Evolutionary conservation across 2,329 filamentous ascomycete genomes (phyloP).

Genomic region (Zymoseptoria passerinii): DNA sequence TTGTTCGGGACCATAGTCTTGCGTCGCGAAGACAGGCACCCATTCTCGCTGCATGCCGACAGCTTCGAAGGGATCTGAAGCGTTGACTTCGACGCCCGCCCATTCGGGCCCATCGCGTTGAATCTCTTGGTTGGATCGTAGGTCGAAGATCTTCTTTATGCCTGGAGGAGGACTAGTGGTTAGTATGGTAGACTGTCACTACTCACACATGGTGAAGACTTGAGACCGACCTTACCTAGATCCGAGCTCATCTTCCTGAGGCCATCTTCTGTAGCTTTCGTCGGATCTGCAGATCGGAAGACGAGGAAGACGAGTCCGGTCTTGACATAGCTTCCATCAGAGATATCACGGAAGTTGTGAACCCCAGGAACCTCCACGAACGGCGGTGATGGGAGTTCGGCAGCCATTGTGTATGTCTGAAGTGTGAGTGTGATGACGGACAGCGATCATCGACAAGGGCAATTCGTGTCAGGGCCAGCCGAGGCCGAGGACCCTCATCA

Average conservation of each 20-base stretch:
- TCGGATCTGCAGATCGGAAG: slow-evolving; percentile 63
- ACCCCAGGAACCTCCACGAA: slow-evolving; percentile 47
- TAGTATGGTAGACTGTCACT: slow-evolving; percentile 16
- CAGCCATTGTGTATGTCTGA: slow-evolving; percentile 3
- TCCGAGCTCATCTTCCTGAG: slow-evolving; percentile 40
- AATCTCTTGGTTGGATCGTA: slow-evolving; percentile 56
- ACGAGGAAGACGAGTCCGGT: slow-evolving; percentile 52
- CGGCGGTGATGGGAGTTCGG: slow-evolving; percentile 22
- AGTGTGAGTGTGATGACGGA: neutral
- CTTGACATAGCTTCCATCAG: slow-evolving; percentile 48
- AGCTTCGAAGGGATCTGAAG: slow-evolving; percentile 24
- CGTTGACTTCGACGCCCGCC: slow-evolving; percentile 18
- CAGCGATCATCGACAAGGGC: neutral
- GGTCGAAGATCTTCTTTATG: slow-evolving; percentile 60
- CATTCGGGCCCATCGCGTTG: slow-evolving; percentile 33
- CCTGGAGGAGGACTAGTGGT: slow-evolving; percentile 35
- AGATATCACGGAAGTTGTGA: slow-evolving; percentile 61
- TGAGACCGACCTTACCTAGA: slow-evolving; percentile 22
- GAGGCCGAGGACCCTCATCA: neutral
- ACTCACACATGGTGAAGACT: neutral
- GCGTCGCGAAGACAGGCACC: slow-evolving; percentile 55
- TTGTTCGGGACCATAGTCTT: slow-evolving; percentile 54
- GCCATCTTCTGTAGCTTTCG: slow-evolving; percentile 47
- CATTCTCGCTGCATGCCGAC: slow-evolving; percentile 50
- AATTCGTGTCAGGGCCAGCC: neutral